These are phyloP conservation scores for Brassica hybrid DNA, from an alignment of 441 rosid genomes.

Conservation along the genomic window DNA sequence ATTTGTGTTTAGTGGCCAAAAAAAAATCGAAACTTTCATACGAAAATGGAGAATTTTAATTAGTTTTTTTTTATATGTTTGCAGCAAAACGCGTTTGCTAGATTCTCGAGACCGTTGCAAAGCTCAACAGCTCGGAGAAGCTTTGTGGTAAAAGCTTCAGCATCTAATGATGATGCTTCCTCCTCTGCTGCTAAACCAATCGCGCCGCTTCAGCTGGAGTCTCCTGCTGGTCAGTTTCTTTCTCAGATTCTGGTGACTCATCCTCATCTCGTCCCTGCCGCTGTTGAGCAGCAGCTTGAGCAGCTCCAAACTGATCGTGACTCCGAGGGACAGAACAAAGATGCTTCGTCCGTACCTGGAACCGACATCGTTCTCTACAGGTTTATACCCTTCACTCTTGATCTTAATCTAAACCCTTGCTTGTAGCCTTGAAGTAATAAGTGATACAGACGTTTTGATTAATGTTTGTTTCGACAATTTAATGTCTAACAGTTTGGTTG, in stretches of 20 bases:
- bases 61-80: not conserved
- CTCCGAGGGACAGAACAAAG: conserved; percentile 58
- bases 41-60: not conserved
- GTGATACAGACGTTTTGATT: not conserved
- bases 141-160: conserved; percentile 60
- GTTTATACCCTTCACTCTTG: conserved; percentile 39
- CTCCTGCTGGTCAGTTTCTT: too few relatives aligned
- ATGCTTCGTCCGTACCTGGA: conserved; percentile 62
- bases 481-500: too few relatives aligned
- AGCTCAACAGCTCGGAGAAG: conserved; percentile 45
- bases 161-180: conserved; percentile 47
- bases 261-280: conserved; percentile 93
- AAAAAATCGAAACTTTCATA: not conserved
- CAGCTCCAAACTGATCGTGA: conserved; percentile 90
- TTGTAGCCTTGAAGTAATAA: not conserved
- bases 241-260: conserved; percentile 83
- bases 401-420: conserved; percentile 10
- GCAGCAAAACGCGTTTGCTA: conserved; percentile 35
- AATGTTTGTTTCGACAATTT: too few relatives aligned
- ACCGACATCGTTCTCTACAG: conserved; percentile 83
- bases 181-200: too few relatives aligned
- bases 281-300: conserved; percentile 93
- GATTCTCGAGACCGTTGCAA: conserved; percentile 25
- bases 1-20: too few relatives aligned
- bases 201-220: too few relatives aligned